phyloP scores from a whole-genome alignment of 345 rosid species.

The Brassica rapa region DNA sequence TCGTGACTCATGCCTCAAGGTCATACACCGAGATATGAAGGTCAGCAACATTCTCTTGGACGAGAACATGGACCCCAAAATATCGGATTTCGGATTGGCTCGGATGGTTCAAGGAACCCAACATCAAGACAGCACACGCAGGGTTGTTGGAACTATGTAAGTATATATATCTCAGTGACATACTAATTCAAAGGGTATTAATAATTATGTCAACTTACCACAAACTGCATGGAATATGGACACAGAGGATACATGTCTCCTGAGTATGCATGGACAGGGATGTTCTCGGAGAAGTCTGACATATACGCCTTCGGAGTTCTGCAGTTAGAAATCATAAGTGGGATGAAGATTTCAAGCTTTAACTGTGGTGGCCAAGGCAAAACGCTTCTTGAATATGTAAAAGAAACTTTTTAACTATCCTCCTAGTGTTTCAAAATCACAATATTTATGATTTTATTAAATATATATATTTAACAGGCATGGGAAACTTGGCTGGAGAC shows the following conservation, averaged over 20 bases:
- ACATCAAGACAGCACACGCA: constrained; percentile 33
- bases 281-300: constrained; percentile 64
- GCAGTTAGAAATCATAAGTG: constrained; percentile 55
- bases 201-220: neutral
- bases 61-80: constrained; percentile 41
- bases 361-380: constrained; percentile 24
- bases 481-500: constrained; percentile 30
- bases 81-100: constrained; percentile 52
- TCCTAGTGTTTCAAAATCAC: neutral
- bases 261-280: constrained; percentile 62
- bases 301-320: constrained; percentile 65
- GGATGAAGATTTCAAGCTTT: constrained; percentile 42
- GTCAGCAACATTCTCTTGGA: constrained; percentile 44
- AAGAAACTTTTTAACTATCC: neutral
- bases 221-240: neutral
- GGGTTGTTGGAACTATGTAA: constrained; percentile 28
- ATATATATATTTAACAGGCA: neutral
- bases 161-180: neutral
- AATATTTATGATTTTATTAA: neutral
- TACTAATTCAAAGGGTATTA: neutral
- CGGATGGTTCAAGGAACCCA: constrained; percentile 32
- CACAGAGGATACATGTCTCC: constrained; percentile 80
- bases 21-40: constrained; percentile 45
- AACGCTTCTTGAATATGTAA: constrained; percentile 28
- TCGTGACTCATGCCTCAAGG: constrained; percentile 42